Evolutionary conservation across 139 green algal genomes (phyloP).

Genomic region (Chlorella sp.): DNA sequence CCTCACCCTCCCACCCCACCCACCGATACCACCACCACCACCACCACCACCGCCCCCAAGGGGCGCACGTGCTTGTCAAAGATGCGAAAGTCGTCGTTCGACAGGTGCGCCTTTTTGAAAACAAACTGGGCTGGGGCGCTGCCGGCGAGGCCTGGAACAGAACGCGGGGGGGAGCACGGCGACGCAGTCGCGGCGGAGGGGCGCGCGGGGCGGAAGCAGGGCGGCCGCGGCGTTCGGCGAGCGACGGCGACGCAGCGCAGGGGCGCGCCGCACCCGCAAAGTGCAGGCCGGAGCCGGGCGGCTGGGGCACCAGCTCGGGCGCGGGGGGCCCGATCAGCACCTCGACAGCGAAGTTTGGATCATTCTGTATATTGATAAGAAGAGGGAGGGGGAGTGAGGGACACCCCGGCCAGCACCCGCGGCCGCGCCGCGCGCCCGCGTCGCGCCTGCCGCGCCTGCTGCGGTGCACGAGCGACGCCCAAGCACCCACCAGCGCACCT

Average conservation of each 20-base stretch:
- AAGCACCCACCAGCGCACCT: too few relatives aligned
- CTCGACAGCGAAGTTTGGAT: neutral
- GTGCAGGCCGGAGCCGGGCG: neutral
- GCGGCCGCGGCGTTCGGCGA: too few relatives aligned
- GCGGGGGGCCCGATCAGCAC: neutral
- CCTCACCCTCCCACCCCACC: too few relatives aligned
- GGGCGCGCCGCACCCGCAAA: neutral
- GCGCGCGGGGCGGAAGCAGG: neutral
- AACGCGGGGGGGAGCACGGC: neutral
- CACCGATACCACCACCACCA: too few relatives aligned
- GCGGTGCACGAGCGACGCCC: too few relatives aligned
- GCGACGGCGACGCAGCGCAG: too few relatives aligned
- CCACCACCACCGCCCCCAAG: too few relatives aligned
- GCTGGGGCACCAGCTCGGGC: neutral
- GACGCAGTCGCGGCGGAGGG: neutral
- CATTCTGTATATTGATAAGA: too few relatives aligned
- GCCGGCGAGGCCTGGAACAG: neutral
- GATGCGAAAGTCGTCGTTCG: constrained; percentile 1
- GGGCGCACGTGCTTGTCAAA: constrained; percentile 2
- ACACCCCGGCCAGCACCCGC: too few relatives aligned
- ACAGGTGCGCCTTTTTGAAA: constrained; percentile 8
- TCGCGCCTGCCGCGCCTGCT: too few relatives aligned
- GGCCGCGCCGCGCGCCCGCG: too few relatives aligned
- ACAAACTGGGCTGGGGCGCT: neutral
- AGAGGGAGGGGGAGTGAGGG: too few relatives aligned